Conservation (phyloP, 345 rosid genomes). For the Balakata baccata region DNA sequence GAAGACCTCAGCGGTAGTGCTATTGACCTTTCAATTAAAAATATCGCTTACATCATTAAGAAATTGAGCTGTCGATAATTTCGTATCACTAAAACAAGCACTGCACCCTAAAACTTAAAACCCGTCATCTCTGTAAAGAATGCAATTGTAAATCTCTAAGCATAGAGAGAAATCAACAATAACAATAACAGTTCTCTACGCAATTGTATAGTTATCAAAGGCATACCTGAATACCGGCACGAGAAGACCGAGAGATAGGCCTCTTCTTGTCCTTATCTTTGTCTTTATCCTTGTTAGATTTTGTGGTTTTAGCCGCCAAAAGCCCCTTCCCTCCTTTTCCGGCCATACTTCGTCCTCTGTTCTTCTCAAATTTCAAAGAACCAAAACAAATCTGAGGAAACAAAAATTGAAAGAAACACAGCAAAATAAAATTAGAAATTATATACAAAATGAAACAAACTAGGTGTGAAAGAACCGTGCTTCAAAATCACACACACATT, state of each 20-base stretch:
- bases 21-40: no score
- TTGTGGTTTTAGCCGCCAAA: conserved; percentile 68
- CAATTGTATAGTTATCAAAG: neutral
- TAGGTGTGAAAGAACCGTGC: neutral
- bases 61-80: neutral
- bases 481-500: neutral
- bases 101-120: no score
- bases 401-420: neutral
- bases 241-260: conserved; percentile 78
- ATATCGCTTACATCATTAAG: no score
- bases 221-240: conserved; percentile 89
- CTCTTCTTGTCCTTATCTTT: conserved; percentile 86
- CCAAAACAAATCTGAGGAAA: neutral
- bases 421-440: conserved; percentile 1
- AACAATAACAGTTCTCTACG: neutral
- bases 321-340: conserved; percentile 95
- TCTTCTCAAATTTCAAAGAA: neutral
- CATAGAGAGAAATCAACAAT: neutral
- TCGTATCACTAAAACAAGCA: neutral
- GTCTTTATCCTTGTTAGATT: conserved; percentile 71
- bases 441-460: neutral
- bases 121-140: neutral
- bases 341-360: conserved; percentile 51
- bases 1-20: no score
- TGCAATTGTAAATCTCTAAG: neutral